phyloP scores from a whole-genome alignment of 305 asterid genomes.

The Fraxinus dipetala region DNA sequence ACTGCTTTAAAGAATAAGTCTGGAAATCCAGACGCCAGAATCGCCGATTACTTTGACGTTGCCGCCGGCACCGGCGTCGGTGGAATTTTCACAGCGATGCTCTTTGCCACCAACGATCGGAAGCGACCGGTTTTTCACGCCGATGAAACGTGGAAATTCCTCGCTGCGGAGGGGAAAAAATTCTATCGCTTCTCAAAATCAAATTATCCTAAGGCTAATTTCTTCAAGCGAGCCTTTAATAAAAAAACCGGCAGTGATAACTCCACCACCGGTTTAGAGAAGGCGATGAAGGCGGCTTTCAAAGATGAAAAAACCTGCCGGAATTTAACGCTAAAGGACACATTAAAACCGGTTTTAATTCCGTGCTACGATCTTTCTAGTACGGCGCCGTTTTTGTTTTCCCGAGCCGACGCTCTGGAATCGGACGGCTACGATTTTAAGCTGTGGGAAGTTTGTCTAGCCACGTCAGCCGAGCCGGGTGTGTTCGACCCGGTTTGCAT shows the following conservation, averaged over 20 bases:
- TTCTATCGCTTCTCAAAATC: constrained; percentile 34
- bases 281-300: constrained; percentile 39
- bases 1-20: constrained; percentile 66
- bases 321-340: background rate
- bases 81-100: constrained; percentile 84
- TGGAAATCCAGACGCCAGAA: constrained; percentile 67
- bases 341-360: constrained; percentile 69
- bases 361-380: constrained; percentile 89
- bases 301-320: constrained; percentile 11
- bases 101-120: constrained; percentile 59
- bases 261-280: background rate
- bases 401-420: constrained; percentile 93
- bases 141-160: constrained; percentile 83
- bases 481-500: constrained; percentile 71
- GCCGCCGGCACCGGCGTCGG: constrained; percentile 90
- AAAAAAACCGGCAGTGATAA: constrained; percentile 26
- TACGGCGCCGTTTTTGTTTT: constrained; percentile 86
- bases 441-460: constrained; percentile 28
- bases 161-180: constrained; percentile 60
- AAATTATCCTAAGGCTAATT: constrained; percentile 31
- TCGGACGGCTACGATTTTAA: constrained; percentile 39
- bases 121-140: constrained; percentile 67
- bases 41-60: constrained; percentile 89
- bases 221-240: constrained; percentile 46
- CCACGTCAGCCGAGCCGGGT: constrained; percentile 86